These are phyloP conservation scores for Narthecium ossifragum DNA, from an alignment of 106 monocot genomes.

Conservation along the genomic window DNA sequence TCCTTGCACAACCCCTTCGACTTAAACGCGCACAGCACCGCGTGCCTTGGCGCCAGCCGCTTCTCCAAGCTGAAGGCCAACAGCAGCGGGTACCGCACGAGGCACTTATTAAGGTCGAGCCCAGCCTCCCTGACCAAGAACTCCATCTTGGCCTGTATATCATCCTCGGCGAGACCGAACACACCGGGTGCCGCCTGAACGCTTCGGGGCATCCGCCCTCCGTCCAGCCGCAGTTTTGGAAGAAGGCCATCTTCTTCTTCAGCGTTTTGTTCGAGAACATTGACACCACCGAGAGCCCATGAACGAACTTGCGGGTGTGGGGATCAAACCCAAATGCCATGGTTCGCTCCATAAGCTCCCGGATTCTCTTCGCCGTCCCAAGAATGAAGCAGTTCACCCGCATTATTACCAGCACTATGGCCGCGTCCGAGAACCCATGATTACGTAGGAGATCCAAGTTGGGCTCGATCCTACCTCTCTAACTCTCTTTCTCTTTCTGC, in stretches of 20 bases:
- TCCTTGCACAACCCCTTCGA: background rate
- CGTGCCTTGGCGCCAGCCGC: conserved; percentile 12
- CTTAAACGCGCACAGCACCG: background rate
- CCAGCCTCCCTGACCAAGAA: conserved; percentile 19
- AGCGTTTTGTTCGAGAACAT: background rate
- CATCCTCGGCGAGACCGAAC: conserved; percentile 9
- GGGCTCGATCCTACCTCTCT: conserved; percentile 4
- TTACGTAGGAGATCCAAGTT: conserved; percentile 9
- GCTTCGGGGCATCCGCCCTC: conserved; percentile 8
- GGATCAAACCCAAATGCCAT: conserved; percentile 10
- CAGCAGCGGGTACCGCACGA: conserved; percentile 9
- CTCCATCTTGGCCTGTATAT: conserved; percentile 16
- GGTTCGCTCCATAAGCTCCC: conserved; percentile 4
- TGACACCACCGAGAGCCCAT: conserved; percentile 5
- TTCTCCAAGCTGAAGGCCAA: conserved; percentile 18
- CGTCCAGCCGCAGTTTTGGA: conserved; percentile 23
- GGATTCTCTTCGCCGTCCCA: background rate
- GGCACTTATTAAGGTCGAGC: background rate
- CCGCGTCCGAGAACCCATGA: conserved; percentile 8
- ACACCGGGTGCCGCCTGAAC: conserved; percentile 10
- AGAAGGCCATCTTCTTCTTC: conserved; percentile 14
- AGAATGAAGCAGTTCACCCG: background rate
- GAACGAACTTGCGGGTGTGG: conserved; percentile 8
- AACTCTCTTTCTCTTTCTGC: too few relatives aligned
- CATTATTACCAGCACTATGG: conserved; percentile 3